phyloP scores from a whole-genome alignment of 306 rosid genomes.

The Cicer cuneatum region DNA sequence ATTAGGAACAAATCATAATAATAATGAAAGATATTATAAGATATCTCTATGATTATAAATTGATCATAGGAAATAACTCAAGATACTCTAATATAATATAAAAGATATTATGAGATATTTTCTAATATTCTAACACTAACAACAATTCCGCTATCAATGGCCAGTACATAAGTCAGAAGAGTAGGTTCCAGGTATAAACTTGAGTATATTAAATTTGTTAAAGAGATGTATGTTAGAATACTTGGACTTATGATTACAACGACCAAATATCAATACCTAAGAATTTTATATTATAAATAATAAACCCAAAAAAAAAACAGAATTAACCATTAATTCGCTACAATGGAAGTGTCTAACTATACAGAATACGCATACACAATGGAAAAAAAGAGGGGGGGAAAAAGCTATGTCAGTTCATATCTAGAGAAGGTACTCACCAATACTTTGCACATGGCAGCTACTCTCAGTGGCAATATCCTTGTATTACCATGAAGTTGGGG shows the following conservation, averaged over 20 bases:
- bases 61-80: too few species aligned
- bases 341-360: constrained; percentile 35
- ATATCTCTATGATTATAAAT: too few species aligned
- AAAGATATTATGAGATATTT: too few species aligned
- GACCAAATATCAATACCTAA: constrained; percentile 35
- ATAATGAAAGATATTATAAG: too few species aligned
- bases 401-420: constrained; percentile 10
- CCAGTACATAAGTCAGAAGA: constrained; percentile 1
- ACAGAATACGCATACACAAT: neutral
- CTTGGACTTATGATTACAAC: constrained; percentile 28
- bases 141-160: constrained; percentile 21
- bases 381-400: neutral
- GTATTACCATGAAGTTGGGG: constrained; percentile 73
- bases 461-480: constrained; percentile 75
- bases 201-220: constrained; percentile 26
- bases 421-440: constrained; percentile 67
- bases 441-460: constrained; percentile 82
- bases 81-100: too few species aligned
- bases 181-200: constrained; percentile 38
- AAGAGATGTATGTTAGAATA: neutral
- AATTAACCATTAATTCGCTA: constrained; percentile 9
- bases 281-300: constrained; percentile 29
- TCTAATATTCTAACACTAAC: too few species aligned
- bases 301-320: constrained; percentile 26
- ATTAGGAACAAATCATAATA: too few species aligned